phyloP scores from a whole-genome alignment of 1,284 basidiomycete genomes.

The Naganishia sp. region DNA sequence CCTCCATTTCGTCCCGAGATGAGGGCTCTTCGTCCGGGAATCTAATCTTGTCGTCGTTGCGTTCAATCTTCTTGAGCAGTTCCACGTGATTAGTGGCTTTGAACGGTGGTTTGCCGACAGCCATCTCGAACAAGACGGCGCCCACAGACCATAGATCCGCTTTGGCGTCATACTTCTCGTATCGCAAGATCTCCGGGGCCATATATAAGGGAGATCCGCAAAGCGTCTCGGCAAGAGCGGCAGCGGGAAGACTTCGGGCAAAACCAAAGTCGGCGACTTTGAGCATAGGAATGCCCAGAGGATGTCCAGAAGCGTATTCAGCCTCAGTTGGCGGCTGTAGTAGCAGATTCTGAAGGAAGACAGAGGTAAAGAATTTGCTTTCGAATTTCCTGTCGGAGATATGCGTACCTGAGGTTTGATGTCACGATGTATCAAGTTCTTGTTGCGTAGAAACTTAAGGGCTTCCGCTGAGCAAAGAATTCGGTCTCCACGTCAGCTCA shows the following conservation, averaged over 20 bases:
- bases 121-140: constrained; percentile 94
- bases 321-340: constrained; percentile 77
- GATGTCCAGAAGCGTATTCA: constrained; percentile 81
- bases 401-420: constrained; percentile 84
- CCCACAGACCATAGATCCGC: constrained; percentile 98
- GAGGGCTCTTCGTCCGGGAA: constrained; percentile 78
- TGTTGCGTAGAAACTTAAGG: constrained; percentile 83
- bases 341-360: constrained; percentile 70
- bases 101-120: constrained; percentile 89
- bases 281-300: constrained; percentile 86
- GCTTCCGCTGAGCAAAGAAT: constrained; percentile 67
- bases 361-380: neutral
- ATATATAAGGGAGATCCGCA: constrained; percentile 98
- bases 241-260: constrained; percentile 84
- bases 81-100: constrained; percentile 95
- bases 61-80: constrained; percentile 88
- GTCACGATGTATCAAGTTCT: constrained; percentile 92
- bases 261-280: constrained; percentile 99
- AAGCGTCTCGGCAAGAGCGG: constrained; percentile 93
- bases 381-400: constrained; percentile 29
- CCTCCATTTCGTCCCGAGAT: constrained; percentile 17
- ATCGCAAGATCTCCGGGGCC: constrained; percentile 96
- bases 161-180: constrained; percentile 97
- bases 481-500: neutral
- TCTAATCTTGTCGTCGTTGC: constrained; percentile 69